A percentile compares a stretch with the other conserved stretches of the same genome.
Evolutionary conservation across 257 asterid genomes (phyloP).

Genomic region (Solanum bulbocastanum): DNA sequence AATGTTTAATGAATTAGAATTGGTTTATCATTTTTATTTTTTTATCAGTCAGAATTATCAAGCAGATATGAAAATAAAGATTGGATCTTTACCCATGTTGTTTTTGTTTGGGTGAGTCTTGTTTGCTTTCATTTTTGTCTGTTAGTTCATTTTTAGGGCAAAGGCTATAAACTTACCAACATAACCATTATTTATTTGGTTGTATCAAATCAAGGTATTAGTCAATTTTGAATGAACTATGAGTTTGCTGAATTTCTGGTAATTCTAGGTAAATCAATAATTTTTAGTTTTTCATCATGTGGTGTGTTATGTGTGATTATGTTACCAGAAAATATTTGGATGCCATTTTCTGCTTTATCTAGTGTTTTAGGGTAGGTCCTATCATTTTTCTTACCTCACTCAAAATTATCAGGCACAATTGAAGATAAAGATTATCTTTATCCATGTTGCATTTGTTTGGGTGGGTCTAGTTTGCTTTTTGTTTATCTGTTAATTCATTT

Average conservation of each 20-base stretch:
- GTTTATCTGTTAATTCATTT: slow-evolving; percentile 1
- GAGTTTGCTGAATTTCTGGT: not conserved
- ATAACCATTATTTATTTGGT: not conserved
- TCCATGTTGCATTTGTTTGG: not conserved
- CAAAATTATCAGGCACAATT: not conserved
- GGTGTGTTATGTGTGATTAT: not conserved
- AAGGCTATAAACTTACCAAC: not conserved
- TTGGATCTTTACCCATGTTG: slow-evolving; percentile 23
- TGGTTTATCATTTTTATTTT: not conserved
- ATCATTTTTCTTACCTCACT: not conserved
- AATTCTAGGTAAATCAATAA: slow-evolving; percentile 6
- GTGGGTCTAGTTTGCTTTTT: not conserved
- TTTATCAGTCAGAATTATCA: not conserved
- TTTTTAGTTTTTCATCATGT: slow-evolving; percentile 4
- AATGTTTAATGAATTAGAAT: not conserved
- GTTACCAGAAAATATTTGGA: slow-evolving; percentile 17
- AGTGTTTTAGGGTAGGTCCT: not conserved
- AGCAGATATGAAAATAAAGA: slow-evolving; percentile 7
- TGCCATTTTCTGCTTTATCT: not conserved
- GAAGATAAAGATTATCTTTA: slow-evolving; percentile 27
- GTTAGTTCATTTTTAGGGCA: slow-evolving; percentile 5
- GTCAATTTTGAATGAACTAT: slow-evolving; percentile 13
- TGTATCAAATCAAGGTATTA: not conserved
- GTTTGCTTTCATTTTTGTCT: not conserved
- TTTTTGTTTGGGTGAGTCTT: not conserved